These are phyloP conservation scores for Chaetomium globosum DNA, from an alignment of 2,329 filamentous ascomycete species.

Conservation along the genomic window DNA sequence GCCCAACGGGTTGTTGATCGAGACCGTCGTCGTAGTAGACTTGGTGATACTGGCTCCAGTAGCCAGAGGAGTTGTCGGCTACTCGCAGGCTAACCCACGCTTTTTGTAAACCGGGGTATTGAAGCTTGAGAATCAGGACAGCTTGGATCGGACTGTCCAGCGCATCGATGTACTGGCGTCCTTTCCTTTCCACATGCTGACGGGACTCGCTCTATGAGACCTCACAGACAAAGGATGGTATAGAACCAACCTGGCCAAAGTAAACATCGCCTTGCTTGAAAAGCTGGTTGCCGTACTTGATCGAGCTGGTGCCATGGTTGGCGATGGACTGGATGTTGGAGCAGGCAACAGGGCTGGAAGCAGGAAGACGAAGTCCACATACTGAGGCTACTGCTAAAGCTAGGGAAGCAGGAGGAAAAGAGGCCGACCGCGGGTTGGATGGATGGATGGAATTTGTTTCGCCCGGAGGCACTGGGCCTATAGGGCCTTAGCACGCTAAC, in stretches of 20 bases:
- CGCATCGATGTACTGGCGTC: conserved; percentile 18
- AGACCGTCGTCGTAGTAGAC: conserved; percentile 18
- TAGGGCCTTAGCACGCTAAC: too few relatives aligned
- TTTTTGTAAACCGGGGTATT: conserved; percentile 22
- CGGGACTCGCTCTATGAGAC: conserved; percentile 24
- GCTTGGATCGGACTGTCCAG: conserved; percentile 17
- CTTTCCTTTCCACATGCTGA: conserved; percentile 18
- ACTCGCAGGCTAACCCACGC: conserved; percentile 16
- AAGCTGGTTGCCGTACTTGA: conserved; percentile 6
- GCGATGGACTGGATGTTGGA: too few relatives aligned
- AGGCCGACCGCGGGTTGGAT: too few relatives aligned
- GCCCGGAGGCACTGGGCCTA: too few relatives aligned
- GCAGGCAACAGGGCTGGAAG: too few relatives aligned
- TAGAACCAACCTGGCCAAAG: conserved; percentile 8
- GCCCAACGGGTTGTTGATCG: conserved; percentile 19
- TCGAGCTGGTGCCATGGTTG: neutral
- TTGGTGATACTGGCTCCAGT: neutral
- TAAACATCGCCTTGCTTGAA: conserved; percentile 19
- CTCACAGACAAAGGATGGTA: conserved; percentile 24
- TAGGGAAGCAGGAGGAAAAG: too few relatives aligned
- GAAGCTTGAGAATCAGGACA: conserved; percentile 19
- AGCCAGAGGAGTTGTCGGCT: neutral
- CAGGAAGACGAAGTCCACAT: too few relatives aligned
- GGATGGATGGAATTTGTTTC: too few relatives aligned
- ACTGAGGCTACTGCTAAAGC: too few relatives aligned